Percentiles rank a stretch among this genome's conserved stretches.
phyloP scores from a whole-genome alignment of 352 stramenopile species.

The Peronospora belbahrii region DNA sequence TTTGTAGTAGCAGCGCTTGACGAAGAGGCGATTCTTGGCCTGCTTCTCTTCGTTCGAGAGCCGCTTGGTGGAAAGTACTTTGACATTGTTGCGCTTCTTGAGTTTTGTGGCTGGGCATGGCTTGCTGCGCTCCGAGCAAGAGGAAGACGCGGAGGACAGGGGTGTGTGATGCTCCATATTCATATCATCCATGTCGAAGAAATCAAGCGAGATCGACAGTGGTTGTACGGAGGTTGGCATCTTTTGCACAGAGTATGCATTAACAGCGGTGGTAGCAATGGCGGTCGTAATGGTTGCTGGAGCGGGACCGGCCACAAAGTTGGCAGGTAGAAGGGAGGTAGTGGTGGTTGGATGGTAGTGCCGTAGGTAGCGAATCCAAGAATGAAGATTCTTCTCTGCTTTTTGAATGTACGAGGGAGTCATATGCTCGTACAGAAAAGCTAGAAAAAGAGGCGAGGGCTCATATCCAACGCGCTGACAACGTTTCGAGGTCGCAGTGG shows the following conservation, averaged over 20 bases:
- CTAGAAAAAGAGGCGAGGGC: constrained; percentile 13
- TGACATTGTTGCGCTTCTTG: constrained; percentile 24
- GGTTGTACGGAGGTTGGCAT: constrained; percentile 21
- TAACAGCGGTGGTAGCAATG: constrained; percentile 14
- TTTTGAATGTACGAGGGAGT: constrained; percentile 1
- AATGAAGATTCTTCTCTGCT: constrained; percentile 24
- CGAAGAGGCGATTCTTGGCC: constrained; percentile 63
- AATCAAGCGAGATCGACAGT: constrained; percentile 31
- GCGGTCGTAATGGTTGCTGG: constrained; percentile 24
- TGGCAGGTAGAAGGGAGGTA: constrained; percentile 6
- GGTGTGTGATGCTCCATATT: constrained; percentile 18
- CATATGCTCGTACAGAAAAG: constrained; percentile 4
- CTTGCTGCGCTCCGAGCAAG: constrained; percentile 17
- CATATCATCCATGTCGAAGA: constrained; percentile 29
- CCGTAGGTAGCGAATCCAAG: constrained; percentile 19
- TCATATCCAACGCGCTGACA: constrained; percentile 9
- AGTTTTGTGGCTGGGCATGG: constrained; percentile 14
- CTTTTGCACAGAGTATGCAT: constrained; percentile 12
- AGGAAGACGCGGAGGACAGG: constrained; percentile 16
- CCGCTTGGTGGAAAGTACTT: constrained; percentile 23
- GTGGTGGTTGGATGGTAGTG: constrained; percentile 3
- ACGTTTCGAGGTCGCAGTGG: constrained; percentile 5
- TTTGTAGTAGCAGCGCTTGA: constrained; percentile 80
- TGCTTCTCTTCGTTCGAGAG: constrained; percentile 47
- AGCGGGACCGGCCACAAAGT: constrained; percentile 6